Conservation (phyloP, 1,284 basidiomycete species). For the Puccinia triticina region DNA sequence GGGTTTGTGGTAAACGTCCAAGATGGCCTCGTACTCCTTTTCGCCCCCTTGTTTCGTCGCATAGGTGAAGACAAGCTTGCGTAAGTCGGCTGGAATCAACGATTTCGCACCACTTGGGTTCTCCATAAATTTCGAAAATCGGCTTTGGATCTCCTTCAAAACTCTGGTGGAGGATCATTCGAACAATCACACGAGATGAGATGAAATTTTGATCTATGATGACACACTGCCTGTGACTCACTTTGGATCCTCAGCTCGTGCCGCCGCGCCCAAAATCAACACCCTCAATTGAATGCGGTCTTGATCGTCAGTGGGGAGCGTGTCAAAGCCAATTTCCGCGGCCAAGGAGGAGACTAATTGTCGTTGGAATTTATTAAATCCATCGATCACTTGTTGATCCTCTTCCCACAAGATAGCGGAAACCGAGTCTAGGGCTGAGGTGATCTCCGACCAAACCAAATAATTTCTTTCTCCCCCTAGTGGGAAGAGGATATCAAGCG, state of each 20-base stretch:
- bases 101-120: slow-evolving; percentile 37
- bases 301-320: slow-evolving; percentile 35
- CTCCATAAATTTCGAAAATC: slow-evolving; percentile 39
- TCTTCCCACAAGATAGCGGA: slow-evolving; percentile 48
- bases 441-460: slow-evolving; percentile 49
- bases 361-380: slow-evolving; percentile 36
- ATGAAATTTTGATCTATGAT: not conserved
- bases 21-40: slow-evolving; percentile 75
- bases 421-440: slow-evolving; percentile 26
- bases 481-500: slow-evolving; percentile 69
- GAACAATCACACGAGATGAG: not conserved
- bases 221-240: slow-evolving; percentile 57
- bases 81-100: slow-evolving; percentile 55
- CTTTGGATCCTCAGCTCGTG: slow-evolving; percentile 66
- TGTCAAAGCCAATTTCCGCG: slow-evolving; percentile 50
- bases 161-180: slow-evolving; percentile 22
- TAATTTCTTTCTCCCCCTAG: slow-evolving; percentile 55
- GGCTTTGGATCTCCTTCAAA: slow-evolving; percentile 40
- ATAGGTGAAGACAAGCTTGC: slow-evolving; percentile 59
- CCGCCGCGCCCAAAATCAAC: slow-evolving; percentile 44
- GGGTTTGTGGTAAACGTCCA: slow-evolving; percentile 73
- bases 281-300: slow-evolving; percentile 50
- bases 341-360: slow-evolving; percentile 33
- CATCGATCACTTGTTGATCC: slow-evolving; percentile 32
- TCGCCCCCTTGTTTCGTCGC: slow-evolving; percentile 75